These are phyloP conservation scores for Reutealis trisperma DNA, from an alignment of 345 rosid genomes.

Conservation along the genomic window DNA sequence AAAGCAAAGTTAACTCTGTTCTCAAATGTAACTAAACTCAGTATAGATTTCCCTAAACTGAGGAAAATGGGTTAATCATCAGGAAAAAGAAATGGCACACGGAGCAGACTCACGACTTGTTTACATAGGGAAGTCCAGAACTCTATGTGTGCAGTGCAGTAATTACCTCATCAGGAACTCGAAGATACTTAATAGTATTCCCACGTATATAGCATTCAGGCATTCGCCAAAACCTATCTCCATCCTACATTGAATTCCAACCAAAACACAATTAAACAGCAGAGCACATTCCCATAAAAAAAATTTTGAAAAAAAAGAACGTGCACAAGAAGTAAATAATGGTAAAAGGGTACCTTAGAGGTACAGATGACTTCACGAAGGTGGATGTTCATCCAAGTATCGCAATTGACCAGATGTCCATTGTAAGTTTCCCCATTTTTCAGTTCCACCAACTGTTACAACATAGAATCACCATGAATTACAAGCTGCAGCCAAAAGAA, in stretches of 20 bases:
- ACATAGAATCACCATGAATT: constrained; percentile 28
- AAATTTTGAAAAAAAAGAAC: too few relatives aligned
- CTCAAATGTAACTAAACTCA: not conserved
- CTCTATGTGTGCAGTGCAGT: not conserved
- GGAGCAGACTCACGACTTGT: not conserved
- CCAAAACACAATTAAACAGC: not conserved
- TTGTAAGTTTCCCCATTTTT: constrained; percentile 98
- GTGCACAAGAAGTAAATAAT: not conserved
- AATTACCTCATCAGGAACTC: constrained; percentile 97
- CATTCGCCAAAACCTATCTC: constrained; percentile 99
- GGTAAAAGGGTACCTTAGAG: constrained; percentile 63
- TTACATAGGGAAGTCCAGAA: not conserved
- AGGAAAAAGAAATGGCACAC: not conserved
- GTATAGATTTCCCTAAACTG: too few relatives aligned
- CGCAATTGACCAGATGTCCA: constrained; percentile 96
- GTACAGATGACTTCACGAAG: constrained; percentile 99
- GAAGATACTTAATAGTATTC: constrained; percentile 94
- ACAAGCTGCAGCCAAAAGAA: constrained; percentile 15
- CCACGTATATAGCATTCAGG: constrained; percentile 99
- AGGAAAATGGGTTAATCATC: not conserved
- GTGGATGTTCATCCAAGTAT: constrained; percentile 99
- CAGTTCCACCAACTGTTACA: constrained; percentile 80
- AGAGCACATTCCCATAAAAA: not conserved
- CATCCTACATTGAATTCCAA: constrained; percentile 57
- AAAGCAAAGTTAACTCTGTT: not conserved